Conservation (phyloP, 257 asterid species). For the Scutellaria baicalensis region DNA sequence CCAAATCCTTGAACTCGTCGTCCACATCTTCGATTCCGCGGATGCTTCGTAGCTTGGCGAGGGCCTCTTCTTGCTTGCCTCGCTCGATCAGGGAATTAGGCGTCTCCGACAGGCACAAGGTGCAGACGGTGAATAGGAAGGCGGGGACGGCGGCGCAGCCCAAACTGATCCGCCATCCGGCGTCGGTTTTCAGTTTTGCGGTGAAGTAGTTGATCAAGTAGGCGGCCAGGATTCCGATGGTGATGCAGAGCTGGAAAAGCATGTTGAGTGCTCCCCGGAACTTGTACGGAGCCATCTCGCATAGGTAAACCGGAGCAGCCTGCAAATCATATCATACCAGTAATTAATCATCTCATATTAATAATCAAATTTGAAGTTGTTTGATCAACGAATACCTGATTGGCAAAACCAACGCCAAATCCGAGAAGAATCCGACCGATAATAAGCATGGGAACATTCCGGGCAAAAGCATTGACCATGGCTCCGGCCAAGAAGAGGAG, state of each 20-base stretch:
- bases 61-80: conserved; percentile 28
- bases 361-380: too few relatives aligned
- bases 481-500: conserved; percentile 22
- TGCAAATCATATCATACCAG: neutral
- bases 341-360: neutral
- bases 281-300: conserved; percentile 47
- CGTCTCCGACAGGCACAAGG: conserved; percentile 47
- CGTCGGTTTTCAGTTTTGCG: neutral
- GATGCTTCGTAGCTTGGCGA: conserved; percentile 20
- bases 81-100: conserved; percentile 60
- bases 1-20: conserved; percentile 43
- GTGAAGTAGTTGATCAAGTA: conserved; percentile 21
- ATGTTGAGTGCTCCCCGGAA: conserved; percentile 41
- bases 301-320: conserved; percentile 34
- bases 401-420: conserved; percentile 33
- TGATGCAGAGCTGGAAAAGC: conserved; percentile 36
- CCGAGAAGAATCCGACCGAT: conserved; percentile 26
- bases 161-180: conserved; percentile 33
- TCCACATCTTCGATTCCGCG: conserved; percentile 44
- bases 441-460: conserved; percentile 14
- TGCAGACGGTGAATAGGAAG: conserved; percentile 28
- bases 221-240: conserved; percentile 33
- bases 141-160: conserved; percentile 41
- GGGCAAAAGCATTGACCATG: conserved; percentile 6
- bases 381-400: conserved; percentile 29